Conservation (phyloP, 2,329 filamentous ascomycete species). For the Microsporum ferrugineum region DNA sequence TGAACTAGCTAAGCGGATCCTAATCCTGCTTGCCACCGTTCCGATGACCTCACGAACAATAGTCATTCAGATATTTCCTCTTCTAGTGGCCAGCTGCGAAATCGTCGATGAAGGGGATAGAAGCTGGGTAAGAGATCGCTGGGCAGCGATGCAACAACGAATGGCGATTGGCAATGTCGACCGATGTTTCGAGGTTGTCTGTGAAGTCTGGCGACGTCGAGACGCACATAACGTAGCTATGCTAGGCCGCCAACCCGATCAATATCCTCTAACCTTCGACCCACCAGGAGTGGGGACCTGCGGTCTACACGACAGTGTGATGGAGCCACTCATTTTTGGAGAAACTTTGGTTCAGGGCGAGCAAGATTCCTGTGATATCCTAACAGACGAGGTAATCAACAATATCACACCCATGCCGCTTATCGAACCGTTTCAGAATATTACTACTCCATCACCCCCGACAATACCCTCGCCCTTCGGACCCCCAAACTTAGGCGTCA, state of each 20-base stretch:
- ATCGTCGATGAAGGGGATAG: slow-evolving; percentile 48
- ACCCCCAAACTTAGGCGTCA: slow-evolving; percentile 25
- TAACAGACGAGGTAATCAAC: neutral
- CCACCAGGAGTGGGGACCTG: slow-evolving; percentile 11
- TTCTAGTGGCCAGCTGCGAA: slow-evolving; percentile 57
- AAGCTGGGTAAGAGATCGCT: slow-evolving; percentile 52
- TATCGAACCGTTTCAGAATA: neutral
- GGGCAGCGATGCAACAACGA: slow-evolving; percentile 48
- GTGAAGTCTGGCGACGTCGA: slow-evolving; percentile 55
- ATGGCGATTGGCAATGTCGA: slow-evolving; percentile 59
- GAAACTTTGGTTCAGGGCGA: neutral
- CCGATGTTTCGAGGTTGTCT: slow-evolving; percentile 51
- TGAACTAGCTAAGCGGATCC: slow-evolving; percentile 49
- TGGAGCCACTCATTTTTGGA: neutral
- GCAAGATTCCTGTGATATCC: neutral
- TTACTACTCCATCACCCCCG: neutral
- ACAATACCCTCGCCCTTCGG: neutral
- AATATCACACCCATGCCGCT: neutral
- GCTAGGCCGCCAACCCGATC: slow-evolving; percentile 20
- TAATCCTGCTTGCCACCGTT: slow-evolving; percentile 52
- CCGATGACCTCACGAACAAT: slow-evolving; percentile 51
- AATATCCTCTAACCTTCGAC: slow-evolving; percentile 14
- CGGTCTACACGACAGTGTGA: neutral
- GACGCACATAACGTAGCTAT: slow-evolving; percentile 42
- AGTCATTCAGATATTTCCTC: slow-evolving; percentile 59